Evolutionary conservation across 2,329 filamentous ascomycete species (phyloP), one percentile per base, ranked within the genome.

Genomic region (Diaporthe aspalathi): DNA sequence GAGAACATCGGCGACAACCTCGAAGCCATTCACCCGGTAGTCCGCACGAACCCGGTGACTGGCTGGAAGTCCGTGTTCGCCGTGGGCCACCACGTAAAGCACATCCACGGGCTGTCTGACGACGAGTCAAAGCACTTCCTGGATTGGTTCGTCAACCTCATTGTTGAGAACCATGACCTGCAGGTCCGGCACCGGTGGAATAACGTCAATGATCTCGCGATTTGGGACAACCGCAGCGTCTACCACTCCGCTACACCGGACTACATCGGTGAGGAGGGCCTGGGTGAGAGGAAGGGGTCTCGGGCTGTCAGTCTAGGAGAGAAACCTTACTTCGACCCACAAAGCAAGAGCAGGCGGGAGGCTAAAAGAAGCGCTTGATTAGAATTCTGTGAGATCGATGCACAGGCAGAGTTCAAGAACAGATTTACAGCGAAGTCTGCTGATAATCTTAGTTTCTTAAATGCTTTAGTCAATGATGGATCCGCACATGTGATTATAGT

Each of bases 181-280:
- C 87, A 89, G 77, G 85, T 88, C 2, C 79, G 86, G 4, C 78
- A 80, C 70, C 78, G 77, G 70, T 87, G 84, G 85, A 74, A 81
- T 71, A 78, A 82, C 54, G 77, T 78, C 9, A 84, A 86, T 62
- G 88, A 89, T 40, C 67, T 80, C 76, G 87, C 87, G 1, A 88
- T 89, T 73, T 89, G 88, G 87, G 87, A 90, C 73, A 89, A 89
- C 74, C 80, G 87, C 9, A 85, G 82, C n/a, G 85, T 85, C 1
- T 89, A 85, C 74, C 87, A 90, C 73, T 83, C 84, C 2, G 87
- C 87, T 0, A 89, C 86, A 0, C 83, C 83, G 16, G 87, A 89
- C 74, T 86, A 87, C 73, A 78, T 84, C 52, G 81, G 82, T 54
- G 79, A 82, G 72, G 73, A 76, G 5, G 82, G 79, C 1, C 75